Base-by-base conservation (phyloP, 345 rosid species). In the Litchi chinensis region DNA sequence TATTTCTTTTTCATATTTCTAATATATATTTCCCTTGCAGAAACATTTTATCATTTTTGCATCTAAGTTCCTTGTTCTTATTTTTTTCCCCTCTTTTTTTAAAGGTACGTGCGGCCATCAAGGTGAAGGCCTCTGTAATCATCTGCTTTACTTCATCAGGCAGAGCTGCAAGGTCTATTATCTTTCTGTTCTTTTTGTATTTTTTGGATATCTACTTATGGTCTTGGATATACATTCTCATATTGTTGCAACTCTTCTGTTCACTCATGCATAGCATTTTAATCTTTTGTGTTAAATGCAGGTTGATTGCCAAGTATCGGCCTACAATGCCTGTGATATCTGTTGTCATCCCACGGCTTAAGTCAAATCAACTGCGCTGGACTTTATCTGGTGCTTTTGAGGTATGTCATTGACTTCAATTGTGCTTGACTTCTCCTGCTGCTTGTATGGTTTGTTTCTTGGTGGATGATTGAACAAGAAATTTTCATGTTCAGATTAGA, bases 71-170 rank as follows among this genome's bases (percentile, higher is more conserved):
- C 39, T 52, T 79, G 39, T 43, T 76, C 66, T 40, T 60, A 68
- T 28, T 62, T 37, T 52, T 63, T 70, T 54, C 19, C 52, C 77
- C 10, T 57, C 56, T 37, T 32, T 48, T 73, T 21, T 73, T 18
- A 24, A 71, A 92, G 97, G 94, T 92, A 19, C 88, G 94, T 66
- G 92, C 97, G 46, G 97, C 93, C 85, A 92, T 92, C 85, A 87
- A 90, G 82, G 97, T 92, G 76, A 92, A 87, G 82, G 94, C 97
- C 44, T 92, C 94, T 18, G 92, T 82, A 28, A 89, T 92, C 66
- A 88, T 92, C 62, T 92, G 97, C 87, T 90, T 91, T 87, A 92
- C 97, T 77, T 92, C 94, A 71, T 82, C 91, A 13, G 97, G 97
- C 78, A 89, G 90, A 82, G 97, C 97, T 76, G 97, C 97, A 70